Conservation (phyloP, 2,329 filamentous ascomycete genomes). For the Sporothrix pallida region DNA sequence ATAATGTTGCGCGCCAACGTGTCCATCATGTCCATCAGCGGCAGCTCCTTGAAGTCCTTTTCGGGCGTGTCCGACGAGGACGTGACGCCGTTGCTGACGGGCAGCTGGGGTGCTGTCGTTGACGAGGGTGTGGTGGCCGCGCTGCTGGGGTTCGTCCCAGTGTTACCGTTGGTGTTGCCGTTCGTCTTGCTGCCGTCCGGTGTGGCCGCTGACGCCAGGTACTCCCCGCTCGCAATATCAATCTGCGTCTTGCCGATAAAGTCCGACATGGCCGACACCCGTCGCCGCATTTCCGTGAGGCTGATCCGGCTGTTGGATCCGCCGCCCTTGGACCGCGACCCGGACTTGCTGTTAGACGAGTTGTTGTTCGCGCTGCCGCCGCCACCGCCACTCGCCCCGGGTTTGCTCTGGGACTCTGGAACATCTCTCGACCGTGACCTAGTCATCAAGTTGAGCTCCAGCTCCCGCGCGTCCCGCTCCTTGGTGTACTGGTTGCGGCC, state of each 20-base stretch:
- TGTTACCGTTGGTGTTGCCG: not conserved
- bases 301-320: slow-evolving; percentile 72
- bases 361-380: slow-evolving; percentile 34
- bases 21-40: slow-evolving; percentile 90
- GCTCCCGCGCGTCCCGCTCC: slow-evolving; percentile 65
- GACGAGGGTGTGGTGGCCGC: slow-evolving; percentile 25
- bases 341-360: slow-evolving; percentile 53
- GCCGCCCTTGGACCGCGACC: slow-evolving; percentile 58
- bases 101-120: not conserved
- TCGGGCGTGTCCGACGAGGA: slow-evolving; percentile 26
- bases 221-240: slow-evolving; percentile 73
- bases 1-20: slow-evolving; percentile 78
- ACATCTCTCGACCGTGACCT: slow-evolving; percentile 60
- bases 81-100: not conserved
- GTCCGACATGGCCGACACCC: slow-evolving; percentile 82
- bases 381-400: slow-evolving; percentile 42
- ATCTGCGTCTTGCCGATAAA: slow-evolving; percentile 90
- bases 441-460: slow-evolving; percentile 59
- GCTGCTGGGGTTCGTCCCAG: slow-evolving; percentile 14
- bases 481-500: slow-evolving; percentile 84
- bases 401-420: slow-evolving; percentile 50
- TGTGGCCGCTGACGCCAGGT: slow-evolving; percentile 28
- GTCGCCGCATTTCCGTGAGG: slow-evolving; percentile 86
- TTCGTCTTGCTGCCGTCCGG: slow-evolving; percentile 45
- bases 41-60: slow-evolving; percentile 75